Percentiles rank a stretch among this genome's conserved stretches.
phyloP scores from a whole-genome alignment of 148 eudicot genomes.

The Fagopyrum tataricum region DNA sequence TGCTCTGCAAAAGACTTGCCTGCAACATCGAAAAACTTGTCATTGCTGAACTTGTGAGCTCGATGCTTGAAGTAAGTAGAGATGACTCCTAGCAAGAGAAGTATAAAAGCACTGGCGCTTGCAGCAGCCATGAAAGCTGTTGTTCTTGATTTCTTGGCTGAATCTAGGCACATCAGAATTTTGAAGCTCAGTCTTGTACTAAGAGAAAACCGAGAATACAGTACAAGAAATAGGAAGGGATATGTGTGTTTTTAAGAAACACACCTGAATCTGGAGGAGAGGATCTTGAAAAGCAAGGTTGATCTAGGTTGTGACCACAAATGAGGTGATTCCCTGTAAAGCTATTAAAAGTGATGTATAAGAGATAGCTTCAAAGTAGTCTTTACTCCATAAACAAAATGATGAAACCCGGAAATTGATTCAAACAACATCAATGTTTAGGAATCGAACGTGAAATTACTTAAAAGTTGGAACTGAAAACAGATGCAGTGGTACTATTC shows the following conservation, averaged over 20 bases:
- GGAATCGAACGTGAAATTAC: conserved; percentile 30
- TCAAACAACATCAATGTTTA: background rate
- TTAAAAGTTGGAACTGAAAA: conserved; percentile 62
- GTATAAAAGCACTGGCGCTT: conserved; percentile 54
- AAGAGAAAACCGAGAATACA: background rate
- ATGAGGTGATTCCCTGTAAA: conserved; percentile 69
- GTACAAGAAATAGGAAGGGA: background rate
- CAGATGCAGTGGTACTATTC: conserved; percentile 51
- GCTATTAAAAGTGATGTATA: conserved; percentile 30
- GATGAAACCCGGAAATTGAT: background rate
- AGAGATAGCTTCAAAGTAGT: background rate
- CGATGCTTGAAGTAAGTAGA: conserved; percentile 37
- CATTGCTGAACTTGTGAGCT: conserved; percentile 32
- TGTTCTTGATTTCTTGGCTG: conserved; percentile 49
- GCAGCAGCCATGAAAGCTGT: conserved; percentile 44
- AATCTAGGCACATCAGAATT: conserved; percentile 23
- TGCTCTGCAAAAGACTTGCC: conserved; percentile 31
- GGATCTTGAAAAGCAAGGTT: conserved; percentile 66
- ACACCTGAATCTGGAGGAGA: conserved; percentile 36
- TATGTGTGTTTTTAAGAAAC: background rate
- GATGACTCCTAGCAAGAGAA: conserved; percentile 53
- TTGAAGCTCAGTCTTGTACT: background rate
- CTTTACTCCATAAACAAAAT: background rate
- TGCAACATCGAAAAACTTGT: conserved; percentile 69
- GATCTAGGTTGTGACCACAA: conserved; percentile 60